Evolutionary conservation across 2,329 filamentous ascomycete genomes (phyloP).

Genomic region (Neofusicoccum kwambonambiense): DNA sequence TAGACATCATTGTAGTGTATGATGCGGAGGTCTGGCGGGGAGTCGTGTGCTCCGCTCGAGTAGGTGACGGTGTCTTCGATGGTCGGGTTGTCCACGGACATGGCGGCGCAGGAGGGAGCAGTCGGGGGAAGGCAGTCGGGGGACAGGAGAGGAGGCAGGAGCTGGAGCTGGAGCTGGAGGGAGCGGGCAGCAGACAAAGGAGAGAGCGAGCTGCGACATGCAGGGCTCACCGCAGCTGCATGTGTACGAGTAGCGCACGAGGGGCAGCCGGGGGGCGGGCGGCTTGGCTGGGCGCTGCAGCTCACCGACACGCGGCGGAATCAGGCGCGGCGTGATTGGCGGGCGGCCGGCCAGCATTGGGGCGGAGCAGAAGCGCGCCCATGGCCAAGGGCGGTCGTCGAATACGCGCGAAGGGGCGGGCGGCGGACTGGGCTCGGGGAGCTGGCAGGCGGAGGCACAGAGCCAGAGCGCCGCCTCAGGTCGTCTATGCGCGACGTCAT

Average conservation of each 20-base stretch:
- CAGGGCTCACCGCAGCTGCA: conserved; percentile 15
- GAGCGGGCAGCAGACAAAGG: conserved; percentile 2
- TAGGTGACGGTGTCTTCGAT: conserved; percentile 42
- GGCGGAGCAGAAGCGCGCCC: background rate
- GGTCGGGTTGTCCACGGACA: conserved; percentile 20
- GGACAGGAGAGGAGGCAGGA: background rate
- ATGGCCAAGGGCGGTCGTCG: background rate
- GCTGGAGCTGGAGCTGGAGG: background rate
- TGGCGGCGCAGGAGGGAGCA: background rate
- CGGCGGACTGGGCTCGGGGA: background rate
- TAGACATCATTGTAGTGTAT: conserved; percentile 95
- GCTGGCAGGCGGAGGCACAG: background rate
- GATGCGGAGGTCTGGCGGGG: conserved; percentile 70
- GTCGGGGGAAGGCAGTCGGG: background rate
- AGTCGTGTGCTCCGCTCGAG: conserved; percentile 42
- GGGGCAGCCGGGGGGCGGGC: background rate
- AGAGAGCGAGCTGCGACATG: background rate
- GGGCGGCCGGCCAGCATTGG: background rate
- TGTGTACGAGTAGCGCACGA: background rate
- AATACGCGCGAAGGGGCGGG: background rate
- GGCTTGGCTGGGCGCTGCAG: conserved; percentile 11
- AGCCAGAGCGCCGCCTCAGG: too few species aligned
- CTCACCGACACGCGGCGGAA: conserved; percentile 8
- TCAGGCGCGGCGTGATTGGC: background rate
- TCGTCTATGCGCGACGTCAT: background rate